Conservation (phyloP, 441 rosid species). For the Aleurites moluccanus region DNA sequence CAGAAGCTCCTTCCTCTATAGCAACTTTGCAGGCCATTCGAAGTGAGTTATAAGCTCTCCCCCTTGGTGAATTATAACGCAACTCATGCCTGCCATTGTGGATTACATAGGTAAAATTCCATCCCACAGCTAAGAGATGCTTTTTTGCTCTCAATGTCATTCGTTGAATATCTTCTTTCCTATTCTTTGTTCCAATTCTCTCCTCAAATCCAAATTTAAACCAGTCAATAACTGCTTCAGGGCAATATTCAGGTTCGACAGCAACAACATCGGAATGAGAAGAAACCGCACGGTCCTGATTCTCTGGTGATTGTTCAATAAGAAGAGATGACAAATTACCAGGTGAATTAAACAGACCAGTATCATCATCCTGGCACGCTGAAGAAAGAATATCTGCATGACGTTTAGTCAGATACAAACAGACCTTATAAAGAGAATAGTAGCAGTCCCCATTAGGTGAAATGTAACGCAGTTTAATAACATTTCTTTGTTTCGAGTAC, state of each 20-base stretch:
- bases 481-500: conserved; percentile 19
- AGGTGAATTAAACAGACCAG: conserved; percentile 13
- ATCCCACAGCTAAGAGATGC: conserved; percentile 57
- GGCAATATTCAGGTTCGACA: conserved; percentile 40
- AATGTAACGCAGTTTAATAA: conserved; percentile 45
- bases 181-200: conserved; percentile 2
- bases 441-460: conserved; percentile 59
- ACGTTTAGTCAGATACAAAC: conserved; percentile 35
- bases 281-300: conserved; percentile 22
- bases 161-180: background rate
- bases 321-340: conserved; percentile 22
- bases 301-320: conserved; percentile 25
- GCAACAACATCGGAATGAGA: conserved; percentile 21
- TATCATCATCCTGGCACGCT: conserved; percentile 22
- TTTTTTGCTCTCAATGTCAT: conserved; percentile 40
- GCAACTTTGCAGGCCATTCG: conserved; percentile 41
- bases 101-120: conserved; percentile 30
- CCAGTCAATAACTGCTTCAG: conserved; percentile 49
- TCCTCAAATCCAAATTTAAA: conserved; percentile 25
- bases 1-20: conserved; percentile 21
- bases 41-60: conserved; percentile 43
- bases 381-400: conserved; percentile 13
- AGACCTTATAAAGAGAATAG: conserved; percentile 55
- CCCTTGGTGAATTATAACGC: conserved; percentile 40
- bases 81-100: conserved; percentile 25